phyloP scores from a whole-genome alignment of 768 basidiomycete genomes.

The Russula brevipes region DNA sequence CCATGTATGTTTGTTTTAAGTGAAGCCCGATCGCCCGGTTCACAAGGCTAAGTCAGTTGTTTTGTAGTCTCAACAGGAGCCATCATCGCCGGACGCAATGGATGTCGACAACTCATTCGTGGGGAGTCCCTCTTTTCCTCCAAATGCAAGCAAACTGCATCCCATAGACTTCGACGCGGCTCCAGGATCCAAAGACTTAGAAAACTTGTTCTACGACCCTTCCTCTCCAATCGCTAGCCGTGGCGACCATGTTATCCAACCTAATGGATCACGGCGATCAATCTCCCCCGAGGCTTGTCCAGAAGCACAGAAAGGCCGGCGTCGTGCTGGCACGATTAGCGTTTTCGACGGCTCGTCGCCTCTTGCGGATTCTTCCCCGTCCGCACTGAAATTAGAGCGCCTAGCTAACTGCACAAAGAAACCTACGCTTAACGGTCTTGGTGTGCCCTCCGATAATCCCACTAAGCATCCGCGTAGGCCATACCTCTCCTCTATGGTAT shows the following conservation, averaged over 20 bases:
- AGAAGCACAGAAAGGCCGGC: conserved; percentile 18
- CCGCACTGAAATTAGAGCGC: conserved; percentile 44
- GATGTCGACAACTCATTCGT: conserved; percentile 59
- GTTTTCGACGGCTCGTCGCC: conserved; percentile 40
- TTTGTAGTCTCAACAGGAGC: conserved; percentile 36
- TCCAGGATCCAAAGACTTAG: conserved; percentile 37
- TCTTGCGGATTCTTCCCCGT: conserved; percentile 48
- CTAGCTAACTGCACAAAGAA: conserved; percentile 40
- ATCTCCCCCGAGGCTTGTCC: conserved; percentile 27
- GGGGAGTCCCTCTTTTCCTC: conserved; percentile 30
- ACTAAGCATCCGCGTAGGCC: conserved; percentile 62
- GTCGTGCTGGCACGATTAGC: conserved; percentile 21
- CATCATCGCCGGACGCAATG: conserved; percentile 58
- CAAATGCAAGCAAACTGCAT: conserved; percentile 20
- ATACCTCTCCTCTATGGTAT: conserved; percentile 57
- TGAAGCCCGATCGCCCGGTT: background rate
- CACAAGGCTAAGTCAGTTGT: conserved; percentile 22
- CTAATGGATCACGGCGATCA: conserved; percentile 31
- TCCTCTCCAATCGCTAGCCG: conserved; percentile 38
- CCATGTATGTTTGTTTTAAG: conserved; percentile 31
- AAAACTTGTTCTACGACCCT: conserved; percentile 54
- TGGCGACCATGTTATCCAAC: conserved; percentile 28
- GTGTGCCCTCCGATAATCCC: conserved; percentile 44
- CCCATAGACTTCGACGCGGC: conserved; percentile 26
- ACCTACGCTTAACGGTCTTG: conserved; percentile 50